A percentile compares a stretch with the other conserved stretches of the same genome.
Conservation (phyloP, 1,139 yeast species). For the Taiozyma sp. region DNA sequence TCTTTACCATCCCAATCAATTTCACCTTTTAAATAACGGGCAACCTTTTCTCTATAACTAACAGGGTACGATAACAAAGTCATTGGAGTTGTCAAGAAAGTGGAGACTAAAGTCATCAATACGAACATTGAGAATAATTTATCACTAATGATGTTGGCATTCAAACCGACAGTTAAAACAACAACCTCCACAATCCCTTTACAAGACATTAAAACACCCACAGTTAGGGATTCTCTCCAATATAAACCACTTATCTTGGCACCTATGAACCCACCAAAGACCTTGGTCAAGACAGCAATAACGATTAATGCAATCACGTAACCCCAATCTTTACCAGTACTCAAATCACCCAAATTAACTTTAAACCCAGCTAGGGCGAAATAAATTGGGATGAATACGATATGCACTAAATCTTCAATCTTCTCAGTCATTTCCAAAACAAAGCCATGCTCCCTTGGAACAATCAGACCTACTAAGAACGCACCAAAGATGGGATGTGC, state of each 20-base stretch:
- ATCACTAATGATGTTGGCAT: conserved; percentile 59
- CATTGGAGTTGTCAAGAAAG: conserved; percentile 72
- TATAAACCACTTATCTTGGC: conserved; percentile 56
- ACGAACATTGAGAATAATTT: conserved; percentile 75
- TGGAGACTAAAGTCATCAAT: conserved; percentile 73
- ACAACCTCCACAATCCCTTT: conserved; percentile 84
- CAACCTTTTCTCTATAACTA: conserved; percentile 51
- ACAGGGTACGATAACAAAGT: conserved; percentile 57
- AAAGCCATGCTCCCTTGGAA: conserved; percentile 75
- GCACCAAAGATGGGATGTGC: conserved; percentile 84
- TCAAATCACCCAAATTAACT: conserved; percentile 59
- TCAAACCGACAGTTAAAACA: conserved; percentile 68
- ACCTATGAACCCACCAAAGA: conserved; percentile 61
- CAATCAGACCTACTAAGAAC: conserved; percentile 67
- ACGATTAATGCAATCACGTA: conserved; percentile 62
- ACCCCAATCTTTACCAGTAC: conserved; percentile 71
- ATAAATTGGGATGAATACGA: conserved; percentile 68
- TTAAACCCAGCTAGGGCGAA: conserved; percentile 76
- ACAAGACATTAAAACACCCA: conserved; percentile 83
- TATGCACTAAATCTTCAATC: conserved; percentile 71
- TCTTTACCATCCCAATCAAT: conserved; percentile 35
- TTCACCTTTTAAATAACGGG: conserved; percentile 32
- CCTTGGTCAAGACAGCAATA: conserved; percentile 63
- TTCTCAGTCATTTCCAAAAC: conserved; percentile 66
- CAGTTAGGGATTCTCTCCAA: conserved; percentile 71